Base-by-base conservation (phyloP, 768 basidiomycete species). In the Russula emetica region DNA sequence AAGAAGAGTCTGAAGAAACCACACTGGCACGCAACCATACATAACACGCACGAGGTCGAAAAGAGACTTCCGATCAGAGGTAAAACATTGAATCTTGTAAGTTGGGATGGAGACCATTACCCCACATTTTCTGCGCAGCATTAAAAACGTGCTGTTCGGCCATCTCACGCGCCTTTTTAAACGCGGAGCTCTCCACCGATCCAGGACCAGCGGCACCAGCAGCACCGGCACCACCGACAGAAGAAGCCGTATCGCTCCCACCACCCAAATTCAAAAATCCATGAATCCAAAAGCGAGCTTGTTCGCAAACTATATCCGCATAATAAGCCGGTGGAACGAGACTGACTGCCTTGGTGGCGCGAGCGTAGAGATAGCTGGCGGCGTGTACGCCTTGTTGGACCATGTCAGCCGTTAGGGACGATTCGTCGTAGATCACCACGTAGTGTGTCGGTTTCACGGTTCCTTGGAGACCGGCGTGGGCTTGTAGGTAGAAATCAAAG, bases 281-380 rank as follows among this genome's bases (percentile, higher is more conserved):
- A 65, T 91, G 88, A 45, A 93, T 67, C 70, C 91, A 93, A 70
- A 79, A 87, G 42, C 90, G 75, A 0, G 87, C 91, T 11, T 91
- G 78, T 74, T 93, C 90, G 71, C 90, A 92, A 1, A 89, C 91
- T 56, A 92, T 74, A 74, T 92, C 90, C 8, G 89, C 87, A 68
- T 90, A 91, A 70, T 90, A 90, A 0, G 90, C 90, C 0, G 90
- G 81, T 0, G 91, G 90, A 13, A 92, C 79, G 26, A 93, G 76
- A 70, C 88, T 90, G 34, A 94, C 92, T 0, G 90, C 87, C 69
- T 89, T 87, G 3, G 90, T 94, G 0, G 91, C 90, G 5, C 92
- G 82, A 0, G 87, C 90, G 68, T 90, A 94, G 16, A 90, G 77
- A 70, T 92, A 92, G 68, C 84, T 85, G 16, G 79, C 74, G 59